Evolutionary conservation across 139 green algal species (phyloP).

Genomic region (Ulvella scutata): DNA sequence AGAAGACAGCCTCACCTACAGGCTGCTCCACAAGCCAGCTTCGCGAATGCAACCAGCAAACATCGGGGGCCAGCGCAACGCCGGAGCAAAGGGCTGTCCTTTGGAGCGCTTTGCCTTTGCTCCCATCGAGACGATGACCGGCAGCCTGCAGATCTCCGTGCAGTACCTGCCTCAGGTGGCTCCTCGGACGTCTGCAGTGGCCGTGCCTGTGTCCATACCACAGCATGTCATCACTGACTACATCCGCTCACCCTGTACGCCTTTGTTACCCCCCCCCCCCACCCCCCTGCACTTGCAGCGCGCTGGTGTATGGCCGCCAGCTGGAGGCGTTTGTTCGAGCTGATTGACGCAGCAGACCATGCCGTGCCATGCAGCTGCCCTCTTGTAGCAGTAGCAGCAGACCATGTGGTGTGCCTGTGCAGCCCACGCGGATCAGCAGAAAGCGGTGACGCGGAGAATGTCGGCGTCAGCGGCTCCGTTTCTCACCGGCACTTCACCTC

Average conservation of each 20-base stretch:
- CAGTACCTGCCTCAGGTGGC: background rate
- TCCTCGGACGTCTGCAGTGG: background rate
- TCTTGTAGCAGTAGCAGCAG: too few species aligned
- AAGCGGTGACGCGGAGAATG: background rate
- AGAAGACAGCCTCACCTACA: background rate
- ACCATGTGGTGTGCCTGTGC: too few species aligned
- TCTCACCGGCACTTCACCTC: too few species aligned
- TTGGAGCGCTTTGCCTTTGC: constrained; percentile 1
- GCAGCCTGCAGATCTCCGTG: background rate
- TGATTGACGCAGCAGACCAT: too few species aligned
- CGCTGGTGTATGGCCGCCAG: too few species aligned
- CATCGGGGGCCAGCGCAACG: background rate
- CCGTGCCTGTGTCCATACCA: background rate
- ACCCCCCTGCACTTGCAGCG: too few species aligned
- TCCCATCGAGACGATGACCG: background rate
- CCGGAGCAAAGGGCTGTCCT: too few species aligned
- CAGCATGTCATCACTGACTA: background rate
- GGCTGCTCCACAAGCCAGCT: background rate
- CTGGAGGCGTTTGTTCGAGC: too few species aligned
- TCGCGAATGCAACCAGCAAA: background rate
- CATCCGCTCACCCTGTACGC: background rate
- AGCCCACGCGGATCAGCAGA: too few species aligned
- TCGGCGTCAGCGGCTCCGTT: background rate
- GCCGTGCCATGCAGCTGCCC: too few species aligned
- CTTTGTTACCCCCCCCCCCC: too few species aligned